Evolutionary conservation across 1,139 yeast genomes (phyloP).

Genomic region (Debaryomyces sp.): DNA sequence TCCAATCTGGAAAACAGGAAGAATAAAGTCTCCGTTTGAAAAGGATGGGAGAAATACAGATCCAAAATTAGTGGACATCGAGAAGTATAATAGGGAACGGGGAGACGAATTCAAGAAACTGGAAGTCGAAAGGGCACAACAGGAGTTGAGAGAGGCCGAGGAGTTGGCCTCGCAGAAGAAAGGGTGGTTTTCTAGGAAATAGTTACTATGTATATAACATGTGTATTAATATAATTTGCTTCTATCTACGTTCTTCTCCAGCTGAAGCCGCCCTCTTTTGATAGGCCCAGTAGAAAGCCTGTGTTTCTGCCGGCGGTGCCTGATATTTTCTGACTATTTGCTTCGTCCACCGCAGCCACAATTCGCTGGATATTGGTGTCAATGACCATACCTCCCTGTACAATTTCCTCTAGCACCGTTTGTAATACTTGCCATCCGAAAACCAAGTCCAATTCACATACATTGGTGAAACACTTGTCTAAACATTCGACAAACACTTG

Average conservation of each 20-base stretch:
- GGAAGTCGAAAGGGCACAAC: constrained; percentile 39
- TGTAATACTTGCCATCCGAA: constrained; percentile 97
- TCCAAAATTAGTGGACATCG: constrained; percentile 49
- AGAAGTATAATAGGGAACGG: constrained; percentile 48
- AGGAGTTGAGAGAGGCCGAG: constrained; percentile 35
- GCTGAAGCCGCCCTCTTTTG: constrained; percentile 45
- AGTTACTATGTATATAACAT: constrained; percentile 4
- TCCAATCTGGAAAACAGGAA: constrained; percentile 82
- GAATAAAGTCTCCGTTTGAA: constrained; percentile 67
- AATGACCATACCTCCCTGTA: constrained; percentile 99
- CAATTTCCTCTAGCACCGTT: constrained; percentile 87
- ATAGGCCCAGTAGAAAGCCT: constrained; percentile 45
- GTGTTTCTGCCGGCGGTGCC: constrained; percentile 18
- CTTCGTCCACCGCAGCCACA: constrained; percentile 76
- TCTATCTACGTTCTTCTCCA: constrained; percentile 34
- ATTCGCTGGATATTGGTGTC: constrained; percentile 85
- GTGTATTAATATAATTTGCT: constrained; percentile 6
- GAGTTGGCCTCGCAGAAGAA: constrained; percentile 30
- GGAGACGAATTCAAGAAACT: constrained; percentile 51
- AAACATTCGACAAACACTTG: constrained; percentile 96
- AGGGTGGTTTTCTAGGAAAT: constrained; percentile 32
- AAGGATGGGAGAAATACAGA: constrained; percentile 33
- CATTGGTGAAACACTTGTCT: constrained; percentile 90
- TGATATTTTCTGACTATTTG: constrained; percentile 49
- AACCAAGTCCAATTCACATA: constrained; percentile 91